phyloP scores from a whole-genome alignment of 106 monocot species.

The Vanilla planifolia region DNA sequence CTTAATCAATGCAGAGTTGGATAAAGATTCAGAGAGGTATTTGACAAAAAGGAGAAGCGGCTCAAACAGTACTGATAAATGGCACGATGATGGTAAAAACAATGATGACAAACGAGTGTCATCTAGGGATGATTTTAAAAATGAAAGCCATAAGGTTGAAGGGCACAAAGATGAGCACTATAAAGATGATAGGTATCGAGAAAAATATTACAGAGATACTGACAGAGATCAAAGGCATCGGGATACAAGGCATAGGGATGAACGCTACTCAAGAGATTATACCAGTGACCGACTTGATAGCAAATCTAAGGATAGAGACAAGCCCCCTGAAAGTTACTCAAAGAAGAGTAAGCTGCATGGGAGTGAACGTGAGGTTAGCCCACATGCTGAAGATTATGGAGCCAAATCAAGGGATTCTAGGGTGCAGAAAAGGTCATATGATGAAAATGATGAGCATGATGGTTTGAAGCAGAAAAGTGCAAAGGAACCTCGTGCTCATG shows the following conservation, averaged over 20 bases:
- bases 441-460: slow-evolving; percentile 52
- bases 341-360: slow-evolving; percentile 53
- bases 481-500: slow-evolving; percentile 31
- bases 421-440: slow-evolving; percentile 52
- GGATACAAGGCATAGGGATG: slow-evolving; percentile 35
- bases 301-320: slow-evolving; percentile 41
- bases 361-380: slow-evolving; percentile 33
- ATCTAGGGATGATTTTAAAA: slow-evolving; percentile 47
- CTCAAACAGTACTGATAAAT: slow-evolving; percentile 39
- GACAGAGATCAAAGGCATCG: slow-evolving; percentile 45
- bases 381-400: slow-evolving; percentile 27
- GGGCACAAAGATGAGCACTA: slow-evolving; percentile 43
- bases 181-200: slow-evolving; percentile 37
- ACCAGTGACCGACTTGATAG: slow-evolving; percentile 39
- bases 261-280: slow-evolving; percentile 28
- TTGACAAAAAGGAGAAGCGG: slow-evolving; percentile 31
- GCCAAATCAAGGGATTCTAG: slow-evolving; percentile 32
- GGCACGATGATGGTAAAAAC: slow-evolving; percentile 30
- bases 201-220: slow-evolving; percentile 36
- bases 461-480: slow-evolving; percentile 32
- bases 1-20: slow-evolving; percentile 22
- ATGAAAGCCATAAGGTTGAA: slow-evolving; percentile 38
- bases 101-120: slow-evolving; percentile 21
- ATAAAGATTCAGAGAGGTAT: slow-evolving; percentile 40
- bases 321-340: slow-evolving; percentile 29